phyloP scores from a whole-genome alignment of 148 eudicot species.

The Silene latifolia region DNA sequence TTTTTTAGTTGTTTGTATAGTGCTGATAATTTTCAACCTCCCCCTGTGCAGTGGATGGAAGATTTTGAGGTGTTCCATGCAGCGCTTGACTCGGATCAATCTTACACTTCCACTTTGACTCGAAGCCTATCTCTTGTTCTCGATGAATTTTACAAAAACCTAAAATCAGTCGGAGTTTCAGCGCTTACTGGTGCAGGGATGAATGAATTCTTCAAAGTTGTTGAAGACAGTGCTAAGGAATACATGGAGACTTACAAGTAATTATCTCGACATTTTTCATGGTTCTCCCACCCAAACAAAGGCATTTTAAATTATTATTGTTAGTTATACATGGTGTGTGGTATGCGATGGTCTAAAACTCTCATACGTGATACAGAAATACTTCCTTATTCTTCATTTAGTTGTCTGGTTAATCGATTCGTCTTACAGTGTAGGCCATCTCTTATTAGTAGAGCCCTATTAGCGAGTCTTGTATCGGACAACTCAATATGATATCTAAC shows the following conservation, averaged over 20 bases:
- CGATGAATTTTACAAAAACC: slow-evolving; percentile 81
- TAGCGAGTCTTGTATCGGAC: neutral
- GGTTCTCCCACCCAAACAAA: neutral
- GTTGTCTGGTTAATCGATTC: too few relatives aligned
- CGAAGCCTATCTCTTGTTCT: slow-evolving; percentile 80
- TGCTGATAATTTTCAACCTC: neutral
- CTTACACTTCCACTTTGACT: slow-evolving; percentile 70
- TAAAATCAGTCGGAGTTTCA: slow-evolving; percentile 85
- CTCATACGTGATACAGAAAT: too few relatives aligned
- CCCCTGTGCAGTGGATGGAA: slow-evolving; percentile 85
- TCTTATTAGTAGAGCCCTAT: neutral
- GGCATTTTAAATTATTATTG: neutral
- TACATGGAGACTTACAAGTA: slow-evolving; percentile 40
- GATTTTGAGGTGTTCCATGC: slow-evolving; percentile 89
- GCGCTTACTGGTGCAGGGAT: slow-evolving; percentile 88
- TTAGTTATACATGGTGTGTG: too few relatives aligned
- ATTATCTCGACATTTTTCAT: slow-evolving; percentile 17
- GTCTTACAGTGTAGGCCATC: too few relatives aligned
- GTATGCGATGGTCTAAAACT: too few relatives aligned
- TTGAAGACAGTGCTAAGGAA: slow-evolving; percentile 55
- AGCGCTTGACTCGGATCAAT: slow-evolving; percentile 77
- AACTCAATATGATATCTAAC: neutral
- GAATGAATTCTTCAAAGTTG: slow-evolving; percentile 78
- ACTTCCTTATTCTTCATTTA: too few relatives aligned
- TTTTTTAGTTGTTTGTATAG: neutral